phyloP scores from a whole-genome alignment of 345 rosid genomes.

The Arabis alpina region DNA sequence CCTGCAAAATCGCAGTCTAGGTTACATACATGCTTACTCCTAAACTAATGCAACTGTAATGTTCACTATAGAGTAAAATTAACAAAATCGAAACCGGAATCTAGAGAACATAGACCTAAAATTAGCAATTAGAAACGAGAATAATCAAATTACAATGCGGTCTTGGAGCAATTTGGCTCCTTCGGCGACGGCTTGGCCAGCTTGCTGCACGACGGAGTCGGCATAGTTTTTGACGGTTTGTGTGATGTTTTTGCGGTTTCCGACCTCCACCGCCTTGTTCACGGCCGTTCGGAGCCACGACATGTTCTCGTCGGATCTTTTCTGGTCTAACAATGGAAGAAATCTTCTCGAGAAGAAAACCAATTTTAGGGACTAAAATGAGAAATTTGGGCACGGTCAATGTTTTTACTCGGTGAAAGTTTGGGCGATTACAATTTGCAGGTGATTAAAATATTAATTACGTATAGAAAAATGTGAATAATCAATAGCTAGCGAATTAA shows the following conservation, averaged over 20 bases:
- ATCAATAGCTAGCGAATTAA: background rate
- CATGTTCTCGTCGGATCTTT: conserved; percentile 42
- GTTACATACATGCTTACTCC: conserved; percentile 21
- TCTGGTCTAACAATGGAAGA: conserved; percentile 8
- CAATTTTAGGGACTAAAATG: conserved; percentile 27
- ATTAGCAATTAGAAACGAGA: background rate
- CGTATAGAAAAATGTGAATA: background rate
- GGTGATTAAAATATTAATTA: no score
- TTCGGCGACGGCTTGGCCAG: conserved; percentile 95
- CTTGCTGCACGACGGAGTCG: conserved; percentile 94
- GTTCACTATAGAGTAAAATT: background rate
- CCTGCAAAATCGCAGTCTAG: conserved; percentile 47
- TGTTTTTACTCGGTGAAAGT: background rate
- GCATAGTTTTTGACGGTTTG: conserved; percentile 87
- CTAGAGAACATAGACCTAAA: conserved; percentile 14
- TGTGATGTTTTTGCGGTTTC: conserved; percentile 90
- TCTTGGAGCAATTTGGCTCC: conserved; percentile 97
- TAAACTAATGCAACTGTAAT: conserved; percentile 8
- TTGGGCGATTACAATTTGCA: no score
- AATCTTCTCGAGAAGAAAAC: conserved; percentile 16
- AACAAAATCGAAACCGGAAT: conserved; percentile 19
- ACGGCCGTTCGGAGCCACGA: conserved; percentile 94
- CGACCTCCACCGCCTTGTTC: conserved; percentile 94
- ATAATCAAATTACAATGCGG: conserved; percentile 66
- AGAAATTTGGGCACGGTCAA: conserved; percentile 33